These are phyloP conservation scores for Wickerhamomyces bisporus DNA, from an alignment of 805 yeast genomes.

Conservation along the genomic window DNA sequence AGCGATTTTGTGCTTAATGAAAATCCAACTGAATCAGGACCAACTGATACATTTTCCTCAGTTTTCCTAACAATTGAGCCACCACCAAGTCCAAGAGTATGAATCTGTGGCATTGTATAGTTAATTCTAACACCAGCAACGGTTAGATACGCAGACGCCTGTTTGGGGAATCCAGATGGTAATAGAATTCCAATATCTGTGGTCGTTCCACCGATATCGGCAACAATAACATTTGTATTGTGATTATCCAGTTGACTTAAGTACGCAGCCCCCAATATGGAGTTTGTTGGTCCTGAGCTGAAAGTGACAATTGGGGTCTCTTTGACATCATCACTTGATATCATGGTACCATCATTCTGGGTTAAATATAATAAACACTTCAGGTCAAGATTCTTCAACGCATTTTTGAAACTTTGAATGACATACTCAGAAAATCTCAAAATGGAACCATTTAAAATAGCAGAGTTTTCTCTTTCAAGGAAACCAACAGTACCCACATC, in stretches of 20 bases:
- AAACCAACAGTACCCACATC: constrained; percentile 36
- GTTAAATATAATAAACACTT: constrained; percentile 36
- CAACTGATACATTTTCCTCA: constrained; percentile 28
- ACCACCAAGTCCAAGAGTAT: constrained; percentile 46
- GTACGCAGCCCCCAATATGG: constrained; percentile 44
- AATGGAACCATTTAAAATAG: constrained; percentile 39
- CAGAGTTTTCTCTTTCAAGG: constrained; percentile 40
- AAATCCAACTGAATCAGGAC: constrained; percentile 45
- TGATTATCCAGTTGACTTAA: constrained; percentile 25
- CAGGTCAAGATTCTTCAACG: constrained; percentile 31
- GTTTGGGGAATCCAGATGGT: constrained; percentile 43
- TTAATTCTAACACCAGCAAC: constrained; percentile 47
- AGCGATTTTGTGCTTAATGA: constrained; percentile 27
- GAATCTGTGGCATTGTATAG: constrained; percentile 47
- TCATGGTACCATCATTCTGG: constrained; percentile 45
- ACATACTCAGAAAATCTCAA: constrained; percentile 35
- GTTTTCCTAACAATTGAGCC: constrained; percentile 38
- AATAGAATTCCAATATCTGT: constrained; percentile 43
- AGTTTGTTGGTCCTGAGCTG: constrained; percentile 45
- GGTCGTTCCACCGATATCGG: constrained; percentile 48
- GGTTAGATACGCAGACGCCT: constrained; percentile 35
- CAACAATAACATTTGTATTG: constrained; percentile 31
- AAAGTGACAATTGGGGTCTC: constrained; percentile 41
- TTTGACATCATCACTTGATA: constrained; percentile 34
- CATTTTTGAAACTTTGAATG: constrained; percentile 32